A percentile compares a stretch with the other conserved stretches of the same genome.
These are phyloP conservation scores for Diplodia corticola DNA, from an alignment of 2,329 filamentous ascomycete genomes.

Conservation along the genomic window DNA sequence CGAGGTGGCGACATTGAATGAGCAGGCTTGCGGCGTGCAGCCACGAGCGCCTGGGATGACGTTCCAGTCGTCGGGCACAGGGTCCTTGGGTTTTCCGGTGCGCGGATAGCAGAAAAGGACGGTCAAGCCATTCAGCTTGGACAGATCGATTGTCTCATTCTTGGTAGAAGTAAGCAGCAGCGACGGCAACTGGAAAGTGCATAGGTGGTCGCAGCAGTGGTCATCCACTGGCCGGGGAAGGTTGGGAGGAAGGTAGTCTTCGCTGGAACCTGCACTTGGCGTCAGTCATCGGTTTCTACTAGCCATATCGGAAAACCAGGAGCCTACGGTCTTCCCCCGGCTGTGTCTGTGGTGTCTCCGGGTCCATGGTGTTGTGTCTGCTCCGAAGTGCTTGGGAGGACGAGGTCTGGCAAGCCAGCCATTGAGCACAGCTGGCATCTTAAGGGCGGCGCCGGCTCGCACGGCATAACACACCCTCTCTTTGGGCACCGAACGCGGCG, in stretches of 20 bases:
- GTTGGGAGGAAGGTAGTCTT: slow-evolving; percentile 32
- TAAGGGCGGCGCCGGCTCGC: not conserved
- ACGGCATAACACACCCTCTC: not conserved
- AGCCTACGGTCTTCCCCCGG: not conserved
- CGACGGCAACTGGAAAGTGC: slow-evolving; percentile 30
- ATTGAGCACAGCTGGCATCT: not conserved
- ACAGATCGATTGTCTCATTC: slow-evolving; percentile 34
- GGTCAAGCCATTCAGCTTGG: slow-evolving; percentile 39
- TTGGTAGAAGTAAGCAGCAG: slow-evolving; percentile 38
- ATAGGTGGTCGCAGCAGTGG: slow-evolving; percentile 43
- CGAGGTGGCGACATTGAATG: slow-evolving; percentile 41
- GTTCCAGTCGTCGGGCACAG: slow-evolving; percentile 45
- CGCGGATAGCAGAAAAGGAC: slow-evolving; percentile 48
- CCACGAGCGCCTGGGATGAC: slow-evolving; percentile 46
- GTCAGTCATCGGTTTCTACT: not conserved
- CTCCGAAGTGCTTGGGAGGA: not conserved
- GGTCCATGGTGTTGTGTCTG: not conserved
- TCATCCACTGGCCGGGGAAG: slow-evolving; percentile 44
- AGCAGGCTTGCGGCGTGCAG: slow-evolving; percentile 48
- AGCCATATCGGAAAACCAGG: too few relatives aligned
- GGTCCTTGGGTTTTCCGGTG: slow-evolving; percentile 42
- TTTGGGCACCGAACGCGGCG: slow-evolving; percentile 1
- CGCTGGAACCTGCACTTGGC: not conserved
- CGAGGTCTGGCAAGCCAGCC: not conserved
- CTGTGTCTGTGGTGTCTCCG: not conserved